Conservation (phyloP, 2,329 filamentous ascomycete species). For the Colletotrichum liriopes region DNA sequence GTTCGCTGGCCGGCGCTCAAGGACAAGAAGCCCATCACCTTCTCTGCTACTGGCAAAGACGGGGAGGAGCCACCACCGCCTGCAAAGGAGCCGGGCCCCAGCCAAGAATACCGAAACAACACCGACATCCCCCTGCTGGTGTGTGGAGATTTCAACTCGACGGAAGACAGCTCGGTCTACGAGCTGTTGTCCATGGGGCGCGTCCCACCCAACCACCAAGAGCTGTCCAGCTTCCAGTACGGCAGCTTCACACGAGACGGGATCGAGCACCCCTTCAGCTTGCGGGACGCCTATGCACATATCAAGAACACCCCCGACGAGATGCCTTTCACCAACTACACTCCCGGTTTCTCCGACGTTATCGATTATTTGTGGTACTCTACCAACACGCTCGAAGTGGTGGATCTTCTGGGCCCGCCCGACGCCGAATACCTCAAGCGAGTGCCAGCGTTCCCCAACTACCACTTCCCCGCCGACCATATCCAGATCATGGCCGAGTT, state of each 20-base stretch:
- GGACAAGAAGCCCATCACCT: conserved; percentile 78
- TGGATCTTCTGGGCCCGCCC: conserved; percentile 87
- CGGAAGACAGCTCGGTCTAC: conserved; percentile 88
- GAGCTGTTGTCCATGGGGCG: conserved; percentile 88
- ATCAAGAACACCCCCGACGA: conserved; percentile 88
- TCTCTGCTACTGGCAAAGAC: conserved; percentile 56
- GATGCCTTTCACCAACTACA: conserved; percentile 96
- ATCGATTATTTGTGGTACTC: conserved; percentile 99
- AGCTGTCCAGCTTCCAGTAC: conserved; percentile 87
- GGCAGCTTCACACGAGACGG: conserved; percentile 94
- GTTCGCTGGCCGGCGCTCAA: conserved; percentile 84
- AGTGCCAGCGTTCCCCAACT: conserved; percentile 93
- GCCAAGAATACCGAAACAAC: conserved; percentile 87
- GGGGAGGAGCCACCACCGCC: conserved; percentile 67
- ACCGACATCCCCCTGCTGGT: conserved; percentile 92
- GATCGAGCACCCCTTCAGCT: conserved; percentile 93
- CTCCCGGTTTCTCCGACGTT: conserved; percentile 90
- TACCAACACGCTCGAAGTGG: conserved; percentile 88
- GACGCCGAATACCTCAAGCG: conserved; percentile 88
- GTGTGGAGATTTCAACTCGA: conserved; percentile 97
- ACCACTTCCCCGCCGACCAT: conserved; percentile 95
- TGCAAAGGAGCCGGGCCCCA: conserved; percentile 79
- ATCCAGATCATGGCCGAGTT: conserved; percentile 92
- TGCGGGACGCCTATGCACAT: conserved; percentile 90
- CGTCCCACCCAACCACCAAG: conserved; percentile 83